phyloP scores from a whole-genome alignment of 495 filamentous ascomycete genomes.

The Aspergillus indologenus region DNA sequence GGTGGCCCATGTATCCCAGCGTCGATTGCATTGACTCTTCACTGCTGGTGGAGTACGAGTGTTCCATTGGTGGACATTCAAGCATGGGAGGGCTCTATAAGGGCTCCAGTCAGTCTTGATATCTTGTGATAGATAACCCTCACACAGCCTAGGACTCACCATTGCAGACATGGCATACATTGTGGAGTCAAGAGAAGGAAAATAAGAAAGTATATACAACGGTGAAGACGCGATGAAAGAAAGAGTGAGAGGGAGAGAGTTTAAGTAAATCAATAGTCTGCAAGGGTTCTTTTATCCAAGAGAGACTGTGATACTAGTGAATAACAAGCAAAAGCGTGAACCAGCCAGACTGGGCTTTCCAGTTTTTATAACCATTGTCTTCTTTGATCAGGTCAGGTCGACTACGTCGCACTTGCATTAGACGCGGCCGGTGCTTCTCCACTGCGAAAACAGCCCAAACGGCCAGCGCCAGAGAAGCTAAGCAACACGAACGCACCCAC shows the following conservation, averaged over 20 bases:
- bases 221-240: background rate
- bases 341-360: constrained; percentile 1
- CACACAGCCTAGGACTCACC: constrained; percentile 1
- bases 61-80: constrained; percentile 26
- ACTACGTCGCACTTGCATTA: constrained; percentile 23
- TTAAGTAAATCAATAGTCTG: background rate
- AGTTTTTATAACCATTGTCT: constrained; percentile 9
- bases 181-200: background rate
- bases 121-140: background rate
- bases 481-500: constrained; percentile 23
- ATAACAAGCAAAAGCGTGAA: background rate
- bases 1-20: constrained; percentile 21
- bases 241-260: background rate
- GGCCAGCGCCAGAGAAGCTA: constrained; percentile 6
- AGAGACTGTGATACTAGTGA: background rate
- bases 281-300: background rate
- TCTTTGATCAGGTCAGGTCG: constrained; percentile 16
- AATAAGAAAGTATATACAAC: background rate
- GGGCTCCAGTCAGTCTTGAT: constrained; percentile 8
- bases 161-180: constrained; percentile 3
- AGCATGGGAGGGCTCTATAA: constrained; percentile 12
- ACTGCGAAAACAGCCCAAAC: constrained; percentile 7
- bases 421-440: constrained; percentile 13
- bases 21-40: constrained; percentile 27
- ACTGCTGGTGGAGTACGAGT: constrained; percentile 22